Conservation (phyloP, 1,139 yeast species). For the Suhomyces kunorum region DNA sequence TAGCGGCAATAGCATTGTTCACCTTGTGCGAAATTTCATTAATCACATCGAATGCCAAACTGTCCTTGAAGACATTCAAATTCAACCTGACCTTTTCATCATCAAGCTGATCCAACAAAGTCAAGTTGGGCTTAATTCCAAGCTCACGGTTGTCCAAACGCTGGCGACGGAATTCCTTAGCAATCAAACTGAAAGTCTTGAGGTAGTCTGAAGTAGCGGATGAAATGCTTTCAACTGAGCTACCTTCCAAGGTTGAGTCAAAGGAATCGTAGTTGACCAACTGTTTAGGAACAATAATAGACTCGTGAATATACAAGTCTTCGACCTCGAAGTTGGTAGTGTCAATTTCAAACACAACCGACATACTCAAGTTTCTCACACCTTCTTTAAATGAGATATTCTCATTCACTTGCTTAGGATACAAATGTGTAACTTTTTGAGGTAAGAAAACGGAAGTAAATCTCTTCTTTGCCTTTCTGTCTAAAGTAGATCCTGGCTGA, state of each 20-base stretch:
- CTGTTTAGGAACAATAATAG: conserved; percentile 64
- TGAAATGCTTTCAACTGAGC: conserved; percentile 34
- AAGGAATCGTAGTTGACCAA: conserved; percentile 53
- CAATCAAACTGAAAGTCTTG: conserved; percentile 62
- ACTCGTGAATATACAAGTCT: conserved; percentile 77
- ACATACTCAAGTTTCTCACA: conserved; percentile 65
- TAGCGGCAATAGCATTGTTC: conserved; percentile 84
- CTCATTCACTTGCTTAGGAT: conserved; percentile 66
- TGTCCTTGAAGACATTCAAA: conserved; percentile 71
- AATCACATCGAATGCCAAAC: conserved; percentile 58
- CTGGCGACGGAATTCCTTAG: conserved; percentile 72
- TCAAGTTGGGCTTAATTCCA: conserved; percentile 56
- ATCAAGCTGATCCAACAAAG: conserved; percentile 77
- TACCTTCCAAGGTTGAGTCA: conserved; percentile 48
- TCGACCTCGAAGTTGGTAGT: conserved; percentile 71
- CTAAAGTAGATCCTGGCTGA: conserved; percentile 72
- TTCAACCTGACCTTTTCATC: conserved; percentile 77
- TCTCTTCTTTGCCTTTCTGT: conserved; percentile 87
- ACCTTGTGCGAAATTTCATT: conserved; percentile 81
- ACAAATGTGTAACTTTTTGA: conserved; percentile 69
- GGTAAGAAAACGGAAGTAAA: conserved; percentile 88
- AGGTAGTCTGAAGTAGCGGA: conserved; percentile 69
- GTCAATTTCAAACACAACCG: conserved; percentile 82
- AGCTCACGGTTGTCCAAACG: conserved; percentile 57
- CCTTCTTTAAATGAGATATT: conserved; percentile 63